A percentile compares a stretch with the other conserved stretches of the same genome.
These are phyloP conservation scores for Capillidium rhysosporum DNA, from an alignment of 371 early-diverging fungal genomes.

Conservation along the genomic window DNA sequence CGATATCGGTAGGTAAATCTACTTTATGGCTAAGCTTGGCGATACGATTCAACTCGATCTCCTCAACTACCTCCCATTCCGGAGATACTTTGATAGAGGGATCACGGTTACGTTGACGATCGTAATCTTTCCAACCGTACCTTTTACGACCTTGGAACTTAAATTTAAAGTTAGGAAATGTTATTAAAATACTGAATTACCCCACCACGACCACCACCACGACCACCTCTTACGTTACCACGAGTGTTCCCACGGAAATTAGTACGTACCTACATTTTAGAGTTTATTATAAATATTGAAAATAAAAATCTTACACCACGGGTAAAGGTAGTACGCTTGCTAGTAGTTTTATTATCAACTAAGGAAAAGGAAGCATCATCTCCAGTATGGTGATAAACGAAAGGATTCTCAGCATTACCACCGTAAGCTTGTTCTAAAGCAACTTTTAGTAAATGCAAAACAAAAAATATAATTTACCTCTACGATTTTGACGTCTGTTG, in stretches of 20 bases:
- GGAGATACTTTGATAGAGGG: conserved; percentile 70
- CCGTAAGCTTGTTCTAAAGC: conserved; percentile 58
- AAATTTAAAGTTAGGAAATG: neutral
- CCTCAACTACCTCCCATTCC: conserved; percentile 87
- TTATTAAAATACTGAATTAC: neutral
- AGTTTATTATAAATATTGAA: neutral
- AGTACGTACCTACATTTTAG: neutral
- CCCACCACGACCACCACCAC: conserved; percentile 22
- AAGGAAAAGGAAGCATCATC: conserved; percentile 93
- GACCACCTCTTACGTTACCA: conserved; percentile 10
- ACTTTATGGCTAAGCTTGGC: conserved; percentile 61
- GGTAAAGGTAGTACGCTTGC: conserved; percentile 31
- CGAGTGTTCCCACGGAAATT: neutral
- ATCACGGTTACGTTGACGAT: conserved; percentile 53
- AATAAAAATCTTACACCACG: conserved; percentile 4
- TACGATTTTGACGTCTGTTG: neutral
- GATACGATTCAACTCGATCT: conserved; percentile 79
- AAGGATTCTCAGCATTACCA: conserved; percentile 63
- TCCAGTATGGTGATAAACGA: conserved; percentile 75
- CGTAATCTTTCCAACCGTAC: conserved; percentile 27
- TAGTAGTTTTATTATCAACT: conserved; percentile 65
- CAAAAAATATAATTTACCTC: neutral
- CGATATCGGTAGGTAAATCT: conserved; percentile 55
- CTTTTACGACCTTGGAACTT: conserved; percentile 13
- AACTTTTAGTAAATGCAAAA: neutral